Conservation (phyloP, 2,329 filamentous ascomycete genomes). For the Chaetomiaceae sp. region DNA sequence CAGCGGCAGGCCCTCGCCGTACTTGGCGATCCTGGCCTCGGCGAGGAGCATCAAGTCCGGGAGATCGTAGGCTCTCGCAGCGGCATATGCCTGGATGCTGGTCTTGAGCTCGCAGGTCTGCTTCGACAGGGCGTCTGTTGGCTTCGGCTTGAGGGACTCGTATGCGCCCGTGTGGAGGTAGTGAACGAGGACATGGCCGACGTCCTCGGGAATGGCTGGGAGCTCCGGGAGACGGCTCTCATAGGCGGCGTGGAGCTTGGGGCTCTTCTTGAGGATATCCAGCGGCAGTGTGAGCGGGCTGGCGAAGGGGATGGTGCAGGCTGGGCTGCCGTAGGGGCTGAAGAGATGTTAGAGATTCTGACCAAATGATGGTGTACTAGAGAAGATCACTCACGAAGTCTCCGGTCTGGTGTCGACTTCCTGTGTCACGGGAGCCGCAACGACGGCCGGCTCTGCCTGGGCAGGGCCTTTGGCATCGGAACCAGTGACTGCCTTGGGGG, state of each 20-base stretch:
- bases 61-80: constrained; percentile 25
- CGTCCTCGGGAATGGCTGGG: constrained; percentile 21
- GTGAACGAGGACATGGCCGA: constrained; percentile 27
- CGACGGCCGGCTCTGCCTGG: constrained; percentile 2
- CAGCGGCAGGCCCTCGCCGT: constrained; percentile 23
- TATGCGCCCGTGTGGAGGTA: constrained; percentile 28
- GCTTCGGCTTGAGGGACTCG: constrained; percentile 25
- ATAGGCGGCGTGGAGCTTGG: constrained; percentile 26
- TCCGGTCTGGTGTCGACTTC: constrained; percentile 23
- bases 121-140: constrained; percentile 18
- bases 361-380: neutral
- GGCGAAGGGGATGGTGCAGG: constrained; percentile 26
- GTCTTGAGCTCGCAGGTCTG: constrained; percentile 27
- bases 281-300: constrained; percentile 25
- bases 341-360: neutral
- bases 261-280: constrained; percentile 26
- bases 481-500: neutral
- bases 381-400: constrained; percentile 19
- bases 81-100: constrained; percentile 25
- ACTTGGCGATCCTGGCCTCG: constrained; percentile 25
- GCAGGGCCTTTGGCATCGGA: constrained; percentile 11
- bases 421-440: constrained; percentile 11
- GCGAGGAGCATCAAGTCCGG: constrained; percentile 26
- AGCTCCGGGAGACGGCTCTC: constrained; percentile 25
- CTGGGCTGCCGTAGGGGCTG: constrained; percentile 26